phyloP scores from a whole-genome alignment of 2,329 filamentous ascomycete species.

The Colletotrichum sp. region DNA sequence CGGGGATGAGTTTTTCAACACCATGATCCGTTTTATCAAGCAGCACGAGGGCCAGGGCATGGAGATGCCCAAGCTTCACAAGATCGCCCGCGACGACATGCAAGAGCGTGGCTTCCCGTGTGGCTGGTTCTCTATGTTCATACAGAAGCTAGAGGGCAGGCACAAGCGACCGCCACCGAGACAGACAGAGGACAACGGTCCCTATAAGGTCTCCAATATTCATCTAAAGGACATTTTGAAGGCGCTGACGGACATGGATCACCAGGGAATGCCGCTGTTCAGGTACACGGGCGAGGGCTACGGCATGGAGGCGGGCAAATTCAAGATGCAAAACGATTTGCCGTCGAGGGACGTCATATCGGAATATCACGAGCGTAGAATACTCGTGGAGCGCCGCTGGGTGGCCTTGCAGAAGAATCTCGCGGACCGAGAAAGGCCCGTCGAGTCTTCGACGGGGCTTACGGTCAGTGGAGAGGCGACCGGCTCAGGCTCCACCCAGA shows the following conservation, averaged over 20 bases:
- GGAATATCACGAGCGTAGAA: background rate
- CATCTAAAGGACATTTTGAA: background rate
- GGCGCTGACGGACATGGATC: background rate
- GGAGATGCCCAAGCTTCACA: background rate
- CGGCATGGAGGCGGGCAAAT: too few relatives aligned
- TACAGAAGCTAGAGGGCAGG: too few relatives aligned
- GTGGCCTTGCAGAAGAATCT: background rate
- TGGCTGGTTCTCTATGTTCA: background rate
- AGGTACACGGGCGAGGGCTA: background rate
- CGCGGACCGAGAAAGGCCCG: background rate
- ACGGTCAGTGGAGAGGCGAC: too few relatives aligned
- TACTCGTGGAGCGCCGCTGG: background rate
- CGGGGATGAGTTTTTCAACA: background rate
- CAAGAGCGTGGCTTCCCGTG: background rate
- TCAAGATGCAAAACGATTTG: too few relatives aligned
- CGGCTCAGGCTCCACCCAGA: background rate
- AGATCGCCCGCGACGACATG: background rate
- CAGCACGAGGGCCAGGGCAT: rapidly evolving
- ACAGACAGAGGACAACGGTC: background rate
- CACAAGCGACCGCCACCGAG: too few relatives aligned
- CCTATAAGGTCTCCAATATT: background rate
- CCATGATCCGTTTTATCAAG: background rate
- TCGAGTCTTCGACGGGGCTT: background rate
- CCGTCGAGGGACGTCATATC: too few relatives aligned
- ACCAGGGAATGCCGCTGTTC: background rate